Conservation (phyloP, 208 protist species). For the Lotmaria passim region DNA sequence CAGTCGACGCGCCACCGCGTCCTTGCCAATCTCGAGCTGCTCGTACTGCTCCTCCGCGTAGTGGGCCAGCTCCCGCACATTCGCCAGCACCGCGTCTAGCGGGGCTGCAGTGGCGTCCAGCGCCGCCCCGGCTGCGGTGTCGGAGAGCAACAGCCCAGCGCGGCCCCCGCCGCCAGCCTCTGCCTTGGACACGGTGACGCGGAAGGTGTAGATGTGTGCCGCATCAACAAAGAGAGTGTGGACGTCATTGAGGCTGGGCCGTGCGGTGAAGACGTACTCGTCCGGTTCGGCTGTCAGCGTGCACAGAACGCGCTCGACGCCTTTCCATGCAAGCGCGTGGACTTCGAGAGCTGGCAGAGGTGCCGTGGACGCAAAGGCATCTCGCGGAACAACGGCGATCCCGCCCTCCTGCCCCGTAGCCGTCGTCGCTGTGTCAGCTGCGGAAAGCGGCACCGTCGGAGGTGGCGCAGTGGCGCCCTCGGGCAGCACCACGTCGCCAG, state of each 20-base stretch:
- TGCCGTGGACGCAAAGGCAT: background rate
- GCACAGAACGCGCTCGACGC: slow-evolving; percentile 73
- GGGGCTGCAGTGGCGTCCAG: slow-evolving; percentile 10
- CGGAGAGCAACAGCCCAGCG: too few relatives aligned
- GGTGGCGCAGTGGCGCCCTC: background rate
- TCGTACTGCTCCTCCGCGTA: slow-evolving; percentile 28
- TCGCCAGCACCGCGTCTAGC: slow-evolving; percentile 25
- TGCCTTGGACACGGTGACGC: slow-evolving; percentile 40
- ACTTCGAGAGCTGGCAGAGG: background rate
- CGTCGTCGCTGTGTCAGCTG: background rate
- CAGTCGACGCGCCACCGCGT: slow-evolving; percentile 26
- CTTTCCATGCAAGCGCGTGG: slow-evolving; percentile 47
- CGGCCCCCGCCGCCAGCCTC: background rate
- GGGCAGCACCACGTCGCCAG: slow-evolving; percentile 36
- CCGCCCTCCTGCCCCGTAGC: too few relatives aligned
- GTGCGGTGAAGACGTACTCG: slow-evolving; percentile 61
- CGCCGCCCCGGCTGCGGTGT: too few relatives aligned
- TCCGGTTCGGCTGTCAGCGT: slow-evolving; percentile 65
- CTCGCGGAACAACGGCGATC: too few relatives aligned
- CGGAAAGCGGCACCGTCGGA: background rate
- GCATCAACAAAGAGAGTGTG: slow-evolving; percentile 83
- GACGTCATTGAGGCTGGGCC: slow-evolving; percentile 59
- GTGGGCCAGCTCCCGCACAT: slow-evolving; percentile 24
- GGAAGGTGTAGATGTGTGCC: slow-evolving; percentile 71
- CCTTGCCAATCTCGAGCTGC: slow-evolving; percentile 19